These are phyloP conservation scores for Lodderomyces beijingensis DNA, from an alignment of 1,139 yeast species.

Conservation along the genomic window DNA sequence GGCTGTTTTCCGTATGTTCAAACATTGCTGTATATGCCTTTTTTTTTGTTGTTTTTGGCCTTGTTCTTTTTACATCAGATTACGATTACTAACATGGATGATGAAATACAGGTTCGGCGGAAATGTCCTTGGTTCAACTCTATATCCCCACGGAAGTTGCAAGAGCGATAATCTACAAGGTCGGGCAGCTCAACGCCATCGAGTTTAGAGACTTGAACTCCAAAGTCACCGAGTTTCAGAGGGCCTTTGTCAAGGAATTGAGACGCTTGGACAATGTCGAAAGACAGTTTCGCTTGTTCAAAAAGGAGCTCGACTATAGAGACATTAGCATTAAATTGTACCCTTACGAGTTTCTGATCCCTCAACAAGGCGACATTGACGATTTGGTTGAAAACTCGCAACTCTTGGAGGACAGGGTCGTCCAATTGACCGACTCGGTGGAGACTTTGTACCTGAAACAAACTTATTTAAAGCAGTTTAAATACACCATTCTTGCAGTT, in stretches of 20 bases:
- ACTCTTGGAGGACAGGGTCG: conserved; percentile 41
- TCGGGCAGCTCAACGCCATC: conserved; percentile 61
- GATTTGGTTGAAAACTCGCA: conserved; percentile 67
- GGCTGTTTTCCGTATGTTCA: conserved; percentile 55
- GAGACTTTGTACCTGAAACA: conserved; percentile 32
- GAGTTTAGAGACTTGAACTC: conserved; percentile 71
- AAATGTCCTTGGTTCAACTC: conserved; percentile 70
- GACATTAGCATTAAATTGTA: conserved; percentile 40
- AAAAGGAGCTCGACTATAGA: conserved; percentile 45
- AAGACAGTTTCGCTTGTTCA: conserved; percentile 55
- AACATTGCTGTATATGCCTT: no score
- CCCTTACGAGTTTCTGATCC: conserved; percentile 41
- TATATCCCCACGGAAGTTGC: conserved; percentile 70
- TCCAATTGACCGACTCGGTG: conserved; percentile 36
- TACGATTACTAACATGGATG: no score
- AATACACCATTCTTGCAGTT: conserved; percentile 51
- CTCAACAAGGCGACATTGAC: conserved; percentile 66
- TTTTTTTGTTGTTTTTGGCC: no score
- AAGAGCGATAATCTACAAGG: conserved; percentile 58
- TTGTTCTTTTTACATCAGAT: no score
- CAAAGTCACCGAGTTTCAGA: conserved; percentile 65
- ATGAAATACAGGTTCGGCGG: conserved; percentile 53
- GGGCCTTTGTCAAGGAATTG: conserved; percentile 66
- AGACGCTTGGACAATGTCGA: conserved; percentile 65
- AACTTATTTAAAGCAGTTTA: conserved; percentile 34